Conservation (phyloP, 2,329 filamentous ascomycete genomes). For the Drechmeria coniospora region DNA sequence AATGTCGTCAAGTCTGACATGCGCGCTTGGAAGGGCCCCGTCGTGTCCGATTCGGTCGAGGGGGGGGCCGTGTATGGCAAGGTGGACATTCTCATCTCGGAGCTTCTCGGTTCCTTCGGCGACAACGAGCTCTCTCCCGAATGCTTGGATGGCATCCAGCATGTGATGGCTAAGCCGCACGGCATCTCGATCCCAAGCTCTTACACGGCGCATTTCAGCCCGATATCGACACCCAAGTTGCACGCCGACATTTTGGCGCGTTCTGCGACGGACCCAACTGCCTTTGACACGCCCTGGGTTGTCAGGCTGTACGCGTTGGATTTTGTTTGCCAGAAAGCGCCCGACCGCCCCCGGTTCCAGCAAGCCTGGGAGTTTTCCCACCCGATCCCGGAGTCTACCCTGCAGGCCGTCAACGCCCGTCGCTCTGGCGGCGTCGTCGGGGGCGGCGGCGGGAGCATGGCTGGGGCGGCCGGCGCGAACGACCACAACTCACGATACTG, state of each 20-base stretch:
- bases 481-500: conserved; percentile 80
- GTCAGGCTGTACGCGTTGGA: conserved; percentile 85
- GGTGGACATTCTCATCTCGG: conserved; percentile 87
- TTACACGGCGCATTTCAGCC: conserved; percentile 89
- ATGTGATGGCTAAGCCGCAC: conserved; percentile 60
- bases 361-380: conserved; percentile 70
- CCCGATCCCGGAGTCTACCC: conserved; percentile 45
- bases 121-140: conserved; percentile 96
- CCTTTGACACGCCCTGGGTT: conserved; percentile 86
- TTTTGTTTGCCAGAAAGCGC: conserved; percentile 54
- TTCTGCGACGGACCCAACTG: conserved; percentile 44
- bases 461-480: conserved; percentile 66
- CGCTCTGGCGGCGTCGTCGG: conserved; percentile 48
- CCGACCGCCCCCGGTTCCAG: conserved; percentile 49
- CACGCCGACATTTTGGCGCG: conserved; percentile 64
- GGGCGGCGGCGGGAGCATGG: conserved; percentile 57
- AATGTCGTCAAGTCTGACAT: conserved; percentile 93
- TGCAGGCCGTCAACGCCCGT: conserved; percentile 39
- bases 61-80: conserved; percentile 38
- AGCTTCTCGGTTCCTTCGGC: conserved; percentile 85
- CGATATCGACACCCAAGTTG: conserved; percentile 75
- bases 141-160: conserved; percentile 89
- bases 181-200: conserved; percentile 89
- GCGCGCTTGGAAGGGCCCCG: conserved; percentile 84
- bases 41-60: conserved; percentile 26